Conservation (phyloP, 768 basidiomycete species). For the Crucibulum laeve region DNA sequence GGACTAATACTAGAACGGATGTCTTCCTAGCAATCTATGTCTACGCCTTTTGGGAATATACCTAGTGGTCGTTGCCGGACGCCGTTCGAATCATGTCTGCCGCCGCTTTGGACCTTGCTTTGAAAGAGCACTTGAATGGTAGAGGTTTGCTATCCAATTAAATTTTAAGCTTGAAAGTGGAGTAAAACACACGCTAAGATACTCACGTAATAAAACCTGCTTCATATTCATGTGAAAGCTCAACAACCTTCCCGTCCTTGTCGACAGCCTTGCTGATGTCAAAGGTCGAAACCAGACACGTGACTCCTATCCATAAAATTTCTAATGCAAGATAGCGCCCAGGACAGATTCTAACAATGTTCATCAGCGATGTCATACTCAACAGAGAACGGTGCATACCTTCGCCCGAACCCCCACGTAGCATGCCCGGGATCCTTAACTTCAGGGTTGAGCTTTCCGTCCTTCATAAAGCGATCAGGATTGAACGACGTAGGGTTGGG, state of each 20-base stretch:
- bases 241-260: constrained; percentile 11
- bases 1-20: no score
- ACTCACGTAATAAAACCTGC: constrained; percentile 4
- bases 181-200: no score
- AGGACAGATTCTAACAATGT: constrained; percentile 22
- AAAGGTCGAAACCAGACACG: constrained; percentile 24
- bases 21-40: no score
- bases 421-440: constrained; percentile 13
- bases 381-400: constrained; percentile 6
- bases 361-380: neutral
- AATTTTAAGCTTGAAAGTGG: no score
- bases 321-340: constrained; percentile 29
- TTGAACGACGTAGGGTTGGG: constrained; percentile 26
- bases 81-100: no score
- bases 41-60: no score
- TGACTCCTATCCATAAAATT: constrained; percentile 23
- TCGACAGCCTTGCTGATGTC: constrained; percentile 19
- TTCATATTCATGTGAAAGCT: constrained; percentile 7
- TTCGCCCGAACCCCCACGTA: constrained; percentile 20
- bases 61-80: no score
- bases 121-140: no score
- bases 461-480: constrained; percentile 34
- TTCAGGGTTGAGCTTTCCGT: constrained; percentile 11
- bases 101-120: no score
- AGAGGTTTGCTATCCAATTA: no score